Evolutionary conservation across 73 alveolate genomes (phyloP).

Genomic region (Stentor roeselii): DNA sequence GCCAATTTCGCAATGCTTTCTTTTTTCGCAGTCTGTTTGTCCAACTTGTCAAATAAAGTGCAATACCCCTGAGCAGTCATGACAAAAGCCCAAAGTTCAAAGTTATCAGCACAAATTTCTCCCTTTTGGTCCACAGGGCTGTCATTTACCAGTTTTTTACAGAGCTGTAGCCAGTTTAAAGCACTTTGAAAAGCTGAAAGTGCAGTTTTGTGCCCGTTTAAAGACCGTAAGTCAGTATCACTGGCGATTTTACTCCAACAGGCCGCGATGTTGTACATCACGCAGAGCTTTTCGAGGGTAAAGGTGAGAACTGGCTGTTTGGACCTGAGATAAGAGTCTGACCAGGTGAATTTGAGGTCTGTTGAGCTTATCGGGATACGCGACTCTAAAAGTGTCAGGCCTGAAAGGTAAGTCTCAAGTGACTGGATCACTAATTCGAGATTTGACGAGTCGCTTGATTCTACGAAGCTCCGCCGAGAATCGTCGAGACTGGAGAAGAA

Average conservation of each 20-base stretch:
- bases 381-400: neutral
- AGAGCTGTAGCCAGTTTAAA: neutral
- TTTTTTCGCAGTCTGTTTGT: slow-evolving; percentile 1
- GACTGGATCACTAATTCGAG: neutral
- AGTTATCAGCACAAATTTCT: neutral
- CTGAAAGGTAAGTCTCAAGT: neutral
- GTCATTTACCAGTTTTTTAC: neutral
- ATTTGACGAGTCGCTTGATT: neutral
- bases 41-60: neutral
- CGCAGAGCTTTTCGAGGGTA: neutral
- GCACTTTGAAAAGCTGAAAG: neutral
- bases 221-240: neutral
- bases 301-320: neutral
- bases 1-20: slow-evolving; percentile 1
- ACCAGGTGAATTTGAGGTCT: slow-evolving; percentile 9
- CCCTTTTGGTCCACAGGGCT: neutral
- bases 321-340: neutral
- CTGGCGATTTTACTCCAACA: neutral
- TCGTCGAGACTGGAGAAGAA: neutral
- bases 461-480: neutral
- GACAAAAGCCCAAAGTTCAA: neutral
- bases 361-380: neutral
- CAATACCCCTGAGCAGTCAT: slow-evolving; percentile 1
- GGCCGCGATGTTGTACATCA: neutral
- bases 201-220: neutral